These are phyloP conservation scores for Suillus occidentalis DNA, from an alignment of 768 basidiomycete genomes.

Conservation along the genomic window DNA sequence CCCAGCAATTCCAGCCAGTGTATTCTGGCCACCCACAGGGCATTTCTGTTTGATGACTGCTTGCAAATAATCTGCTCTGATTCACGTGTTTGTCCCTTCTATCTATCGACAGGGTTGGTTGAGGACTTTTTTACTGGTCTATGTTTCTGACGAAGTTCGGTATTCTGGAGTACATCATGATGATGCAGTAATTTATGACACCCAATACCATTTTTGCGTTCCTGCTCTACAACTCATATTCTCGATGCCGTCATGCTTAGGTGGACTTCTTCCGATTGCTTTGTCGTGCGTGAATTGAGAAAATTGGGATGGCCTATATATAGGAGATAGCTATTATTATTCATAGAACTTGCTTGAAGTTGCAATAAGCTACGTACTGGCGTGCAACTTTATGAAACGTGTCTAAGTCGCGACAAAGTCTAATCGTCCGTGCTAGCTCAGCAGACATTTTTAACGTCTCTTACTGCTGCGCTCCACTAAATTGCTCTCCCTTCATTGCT, in stretches of 20 bases:
- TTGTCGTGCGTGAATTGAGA: not conserved
- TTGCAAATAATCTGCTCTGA: not conserved
- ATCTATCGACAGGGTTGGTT: not conserved
- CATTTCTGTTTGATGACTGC: not conserved
- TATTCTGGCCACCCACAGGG: not conserved
- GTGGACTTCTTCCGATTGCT: not conserved
- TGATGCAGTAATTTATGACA: not conserved
- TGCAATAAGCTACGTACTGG: not conserved
- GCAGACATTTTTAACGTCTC: not conserved
- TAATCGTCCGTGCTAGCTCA: not conserved
- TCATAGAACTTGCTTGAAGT: not conserved
- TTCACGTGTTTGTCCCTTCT: not conserved
- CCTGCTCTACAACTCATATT: not conserved
- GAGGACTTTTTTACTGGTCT: not conserved
- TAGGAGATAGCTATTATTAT: not conserved
- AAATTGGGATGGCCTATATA: not conserved
- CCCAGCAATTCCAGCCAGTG: not conserved
- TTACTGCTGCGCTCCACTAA: constrained; percentile 6
- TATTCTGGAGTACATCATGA: not conserved
- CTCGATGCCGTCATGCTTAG: not conserved
- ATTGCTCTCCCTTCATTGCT: constrained; percentile 9
- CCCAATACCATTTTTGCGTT: not conserved
- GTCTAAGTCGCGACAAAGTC: not conserved
- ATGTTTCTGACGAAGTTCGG: not conserved
- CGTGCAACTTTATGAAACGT: constrained; percentile 4